Conservation (phyloP, 805 yeast species). For the Candida michaelii region DNA sequence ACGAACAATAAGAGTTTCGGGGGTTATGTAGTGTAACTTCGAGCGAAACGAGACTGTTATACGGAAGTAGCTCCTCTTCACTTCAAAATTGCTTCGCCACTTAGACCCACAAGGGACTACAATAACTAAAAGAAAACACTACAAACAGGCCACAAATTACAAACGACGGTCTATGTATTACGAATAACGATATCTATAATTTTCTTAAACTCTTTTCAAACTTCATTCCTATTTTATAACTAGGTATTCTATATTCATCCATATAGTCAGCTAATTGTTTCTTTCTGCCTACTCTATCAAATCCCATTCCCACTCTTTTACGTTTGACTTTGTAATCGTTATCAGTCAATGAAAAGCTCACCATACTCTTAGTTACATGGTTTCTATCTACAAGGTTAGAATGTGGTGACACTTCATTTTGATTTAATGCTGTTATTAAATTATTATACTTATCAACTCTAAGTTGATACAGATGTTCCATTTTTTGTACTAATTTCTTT, state of each 20-base stretch:
- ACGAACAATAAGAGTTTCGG: conserved; percentile 34
- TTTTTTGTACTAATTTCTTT: conserved; percentile 14
- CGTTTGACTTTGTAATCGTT: conserved; percentile 13
- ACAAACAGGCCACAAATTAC: too few relatives aligned
- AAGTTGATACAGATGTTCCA: conserved; percentile 18
- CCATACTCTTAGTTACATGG: not conserved
- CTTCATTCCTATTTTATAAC: conserved; percentile 28
- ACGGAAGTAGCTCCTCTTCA: too few relatives aligned
- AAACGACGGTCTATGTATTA: not conserved
- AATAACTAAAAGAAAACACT: too few relatives aligned
- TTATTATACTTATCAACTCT: conserved; percentile 14
- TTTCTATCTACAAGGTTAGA: conserved; percentile 26
- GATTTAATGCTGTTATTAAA: conserved; percentile 17
- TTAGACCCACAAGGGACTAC: too few relatives aligned
- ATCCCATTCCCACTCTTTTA: conserved; percentile 21
- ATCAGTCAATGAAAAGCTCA: not conserved
- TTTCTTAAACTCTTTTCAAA: conserved; percentile 19
- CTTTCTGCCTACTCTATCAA: conserved; percentile 28
- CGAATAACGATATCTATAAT: not conserved
- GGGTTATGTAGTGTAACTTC: conserved; percentile 28
- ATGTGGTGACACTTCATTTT: conserved; percentile 30
- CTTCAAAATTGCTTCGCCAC: too few relatives aligned
- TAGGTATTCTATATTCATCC: conserved; percentile 19
- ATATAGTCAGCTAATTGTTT: conserved; percentile 34
- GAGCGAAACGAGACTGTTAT: too few relatives aligned